phyloP scores from a whole-genome alignment of 176 grass and related monocot species.

The Zea mays region Zm-B73-REFERENCE-NAM-5.0 NC_050103.1:9423001-9423500 shows the following conservation, averaged over 20 bases:
- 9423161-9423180: neutral
- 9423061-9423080: conserved; percentile 24
- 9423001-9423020: conserved; percentile 15
- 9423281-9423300: neutral
- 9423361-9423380: no score
- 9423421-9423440: neutral
- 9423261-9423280: neutral
- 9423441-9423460: neutral
- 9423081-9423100: conserved; percentile 11
- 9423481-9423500: neutral
- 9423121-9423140: neutral
- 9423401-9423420: neutral
- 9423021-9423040: conserved; percentile 34
- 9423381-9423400: no score
- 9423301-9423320: no score
- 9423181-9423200: neutral
- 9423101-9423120: conserved; percentile 43
- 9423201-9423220: neutral
- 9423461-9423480: neutral
- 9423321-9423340: no score
- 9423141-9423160: neutral
- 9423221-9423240: no score
- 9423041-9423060: conserved; percentile 19
- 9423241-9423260: neutral
- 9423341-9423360: no score